phyloP scores from a whole-genome alignment of 164 flowering plant species.

The Vitis labrusca region DNA sequence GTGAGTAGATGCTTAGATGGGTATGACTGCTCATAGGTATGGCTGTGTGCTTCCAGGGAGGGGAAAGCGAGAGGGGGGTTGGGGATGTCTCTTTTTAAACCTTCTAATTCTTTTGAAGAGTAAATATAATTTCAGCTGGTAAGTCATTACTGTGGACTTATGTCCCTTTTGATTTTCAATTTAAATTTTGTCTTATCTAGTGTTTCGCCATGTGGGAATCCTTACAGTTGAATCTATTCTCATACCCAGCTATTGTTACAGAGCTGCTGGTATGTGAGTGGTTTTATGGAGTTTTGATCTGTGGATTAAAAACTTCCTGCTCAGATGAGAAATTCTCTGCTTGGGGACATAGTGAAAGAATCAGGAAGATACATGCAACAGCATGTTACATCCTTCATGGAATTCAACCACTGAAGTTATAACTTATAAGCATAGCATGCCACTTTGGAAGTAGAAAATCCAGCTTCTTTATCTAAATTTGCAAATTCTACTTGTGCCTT shows the following conservation, averaged over 20 bases:
- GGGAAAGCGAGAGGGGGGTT: neutral
- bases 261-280: neutral
- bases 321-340: too few species aligned
- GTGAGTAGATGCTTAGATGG: constrained; percentile 24
- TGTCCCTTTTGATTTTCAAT: neutral
- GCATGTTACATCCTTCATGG: constrained; percentile 10
- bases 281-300: too few species aligned
- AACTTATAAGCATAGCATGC: constrained; percentile 4
- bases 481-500: constrained; percentile 27
- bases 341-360: too few species aligned
- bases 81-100: neutral
- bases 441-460: constrained; percentile 18
- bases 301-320: too few species aligned
- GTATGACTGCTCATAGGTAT: neutral
- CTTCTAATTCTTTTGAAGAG: neutral
- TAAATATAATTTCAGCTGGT: neutral
- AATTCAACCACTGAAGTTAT: constrained; percentile 24
- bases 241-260: neutral
- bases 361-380: too few species aligned
- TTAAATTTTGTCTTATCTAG: too few species aligned
- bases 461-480: constrained; percentile 24
- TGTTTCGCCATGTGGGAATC: neutral
- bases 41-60: neutral
- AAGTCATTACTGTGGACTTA: neutral
- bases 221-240: neutral